Percentiles rank a stretch among this genome's conserved stretches.
Conservation (phyloP, 1,139 yeast species). For the Geotrichum aggregatum region DNA sequence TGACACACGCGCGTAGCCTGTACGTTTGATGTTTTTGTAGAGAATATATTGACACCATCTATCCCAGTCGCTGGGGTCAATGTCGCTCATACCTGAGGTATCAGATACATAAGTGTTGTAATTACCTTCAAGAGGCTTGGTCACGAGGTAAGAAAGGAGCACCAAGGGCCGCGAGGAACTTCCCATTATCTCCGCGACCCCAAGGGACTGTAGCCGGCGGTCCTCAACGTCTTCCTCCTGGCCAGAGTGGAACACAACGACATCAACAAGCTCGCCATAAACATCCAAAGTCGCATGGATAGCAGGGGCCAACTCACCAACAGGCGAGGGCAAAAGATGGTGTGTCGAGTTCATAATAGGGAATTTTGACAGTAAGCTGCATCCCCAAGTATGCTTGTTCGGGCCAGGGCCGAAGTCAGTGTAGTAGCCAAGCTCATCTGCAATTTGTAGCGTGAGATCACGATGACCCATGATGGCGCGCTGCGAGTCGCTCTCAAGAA, state of each 20-base stretch:
- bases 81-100: constrained; percentile 81
- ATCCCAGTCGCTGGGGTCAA: constrained; percentile 91
- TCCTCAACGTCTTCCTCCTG: constrained; percentile 97
- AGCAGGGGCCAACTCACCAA: constrained; percentile 97
- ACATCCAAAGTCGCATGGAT: constrained; percentile 92
- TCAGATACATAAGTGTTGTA: constrained; percentile 88
- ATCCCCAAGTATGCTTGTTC: constrained; percentile 97
- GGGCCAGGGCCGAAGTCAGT: constrained; percentile 98
- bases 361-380: constrained; percentile 85
- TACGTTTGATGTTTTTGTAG: constrained; percentile 78
- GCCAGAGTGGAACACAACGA: constrained; percentile 95
- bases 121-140: constrained; percentile 81
- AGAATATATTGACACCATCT: constrained; percentile 97
- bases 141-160: constrained; percentile 82
- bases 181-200: constrained; percentile 76
- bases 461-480: constrained; percentile 92
- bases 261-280: constrained; percentile 79
- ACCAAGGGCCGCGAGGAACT: constrained; percentile 71
- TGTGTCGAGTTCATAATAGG: constrained; percentile 89
- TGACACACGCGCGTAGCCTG: constrained; percentile 90
- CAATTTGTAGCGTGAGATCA: constrained; percentile 84
- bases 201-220: constrained; percentile 78
- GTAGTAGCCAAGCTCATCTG: constrained; percentile 91
- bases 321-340: constrained; percentile 90
- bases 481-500: constrained; percentile 90